Base-by-base conservation (phyloP, 805 yeast genomes). In the Ogataea salicorniae region DNA sequence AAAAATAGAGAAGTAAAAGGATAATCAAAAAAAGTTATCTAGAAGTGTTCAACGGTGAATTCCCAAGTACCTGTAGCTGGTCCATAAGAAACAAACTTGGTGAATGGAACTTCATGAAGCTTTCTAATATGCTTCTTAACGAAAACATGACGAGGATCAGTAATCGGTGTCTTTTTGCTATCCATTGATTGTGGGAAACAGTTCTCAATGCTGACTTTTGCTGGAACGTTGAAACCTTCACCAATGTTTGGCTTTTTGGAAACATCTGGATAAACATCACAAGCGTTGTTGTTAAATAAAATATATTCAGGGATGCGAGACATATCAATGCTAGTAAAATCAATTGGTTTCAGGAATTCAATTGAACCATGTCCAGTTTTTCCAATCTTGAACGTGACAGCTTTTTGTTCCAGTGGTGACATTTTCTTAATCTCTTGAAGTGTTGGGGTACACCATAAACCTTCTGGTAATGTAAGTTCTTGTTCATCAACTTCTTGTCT, bases 381-480 rank as follows among this genome's bases (percentile, higher is more conserved):
- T 5, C 98, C 99, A 50, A 94, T 80, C 15, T 76, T 76, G 62
- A 91, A 81, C 45, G 73, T 57, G 22, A 94, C 84, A 6, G 75
- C 59, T 46, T 84, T 80, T 43, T 89, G 74, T 51, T 88, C 84
- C 9, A 80, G 67, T 36, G 87, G 71, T 0, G 88, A 64, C 75
- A 79, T 73, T 16, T 72, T 66, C 46, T 77, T 74, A 45, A 94
- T 69, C 42, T 81, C 81, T 5, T 81, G 77, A 36, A 84, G 60
- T 2, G 89, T 72, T 16, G 99, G 99, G 6, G 87, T 79, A 46
- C 83, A 84, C 87, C 94, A 94, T 68, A 91, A 94, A 6, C 91
- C 96, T 42, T 85, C 79, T 14, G 81, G 65, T 43, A 64, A 49
- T 2, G 22, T 43, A 13, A 22, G 34, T 38, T 23, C 39, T 11